These are phyloP conservation scores for Fraxinus velutina DNA, from an alignment of 305 asterid genomes.

Conservation along the genomic window DNA sequence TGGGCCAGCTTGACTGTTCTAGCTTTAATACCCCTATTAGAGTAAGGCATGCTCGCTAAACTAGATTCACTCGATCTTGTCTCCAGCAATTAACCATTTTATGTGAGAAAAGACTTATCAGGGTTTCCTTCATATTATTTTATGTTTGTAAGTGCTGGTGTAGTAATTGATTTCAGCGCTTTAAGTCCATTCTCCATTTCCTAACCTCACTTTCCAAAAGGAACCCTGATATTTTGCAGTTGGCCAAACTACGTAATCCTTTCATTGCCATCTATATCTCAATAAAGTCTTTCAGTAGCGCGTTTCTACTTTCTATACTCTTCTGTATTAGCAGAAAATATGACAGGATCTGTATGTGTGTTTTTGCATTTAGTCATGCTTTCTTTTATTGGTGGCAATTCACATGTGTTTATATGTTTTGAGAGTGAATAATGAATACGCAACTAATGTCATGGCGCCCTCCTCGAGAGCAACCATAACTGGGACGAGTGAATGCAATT, in stretches of 20 bases:
- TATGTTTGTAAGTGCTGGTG: not conserved
- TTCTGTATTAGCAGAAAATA: not conserved
- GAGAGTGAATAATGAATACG: not conserved
- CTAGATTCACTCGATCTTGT: not conserved
- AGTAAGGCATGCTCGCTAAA: not conserved
- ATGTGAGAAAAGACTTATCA: not conserved
- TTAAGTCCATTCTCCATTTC: not conserved
- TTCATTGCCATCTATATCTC: not conserved
- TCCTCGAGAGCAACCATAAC: not conserved
- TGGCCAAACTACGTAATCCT: not conserved
- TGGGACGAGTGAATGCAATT: slow-evolving; percentile 9
- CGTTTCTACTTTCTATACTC: not conserved
- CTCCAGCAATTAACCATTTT: slow-evolving; percentile 6
- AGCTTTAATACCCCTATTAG: not conserved
- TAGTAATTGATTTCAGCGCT: not conserved
- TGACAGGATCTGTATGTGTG: slow-evolving; percentile 2
- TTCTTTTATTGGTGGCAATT: slow-evolving; percentile 9
- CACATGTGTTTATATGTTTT: slow-evolving; percentile 2
- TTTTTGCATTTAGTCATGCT: not conserved
- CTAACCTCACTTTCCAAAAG: not conserved
- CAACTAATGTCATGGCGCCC: not conserved
- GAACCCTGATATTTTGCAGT: not conserved
- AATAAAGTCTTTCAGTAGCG: not conserved
- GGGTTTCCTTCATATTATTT: not conserved
- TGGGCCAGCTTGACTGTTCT: not conserved